phyloP scores from a whole-genome alignment of 1,284 basidiomycete genomes.

The Schizophyllum commune region DNA sequence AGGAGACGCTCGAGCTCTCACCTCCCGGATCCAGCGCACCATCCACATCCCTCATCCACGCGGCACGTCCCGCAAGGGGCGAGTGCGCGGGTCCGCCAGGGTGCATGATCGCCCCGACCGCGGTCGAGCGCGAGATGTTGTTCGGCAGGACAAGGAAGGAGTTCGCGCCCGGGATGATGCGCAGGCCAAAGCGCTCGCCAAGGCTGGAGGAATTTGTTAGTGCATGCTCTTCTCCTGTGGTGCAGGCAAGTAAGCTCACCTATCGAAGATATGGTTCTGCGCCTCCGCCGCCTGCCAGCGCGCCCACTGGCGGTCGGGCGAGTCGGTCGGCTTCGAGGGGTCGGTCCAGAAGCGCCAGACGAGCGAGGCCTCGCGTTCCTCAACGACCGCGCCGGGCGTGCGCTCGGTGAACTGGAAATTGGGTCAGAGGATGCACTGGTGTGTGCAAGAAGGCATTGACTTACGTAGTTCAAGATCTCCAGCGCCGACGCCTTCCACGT shows the following conservation, averaged over 20 bases:
- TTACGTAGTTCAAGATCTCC: conserved; percentile 76
- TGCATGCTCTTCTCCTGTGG: background rate
- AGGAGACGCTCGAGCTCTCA: background rate
- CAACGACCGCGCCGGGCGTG: conserved; percentile 78
- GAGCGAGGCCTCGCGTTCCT: conserved; percentile 78
- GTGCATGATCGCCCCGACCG: conserved; percentile 68
- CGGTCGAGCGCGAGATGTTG: conserved; percentile 74
- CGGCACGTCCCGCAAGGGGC: conserved; percentile 30
- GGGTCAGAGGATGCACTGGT: background rate
- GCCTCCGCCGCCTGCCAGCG: conserved; percentile 82
- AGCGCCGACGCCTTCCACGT: conserved; percentile 74
- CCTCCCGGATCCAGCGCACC: conserved; percentile 7
- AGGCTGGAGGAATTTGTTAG: conserved; percentile 34
- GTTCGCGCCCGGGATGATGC: conserved; percentile 72
- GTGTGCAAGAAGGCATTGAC: conserved; percentile 20
- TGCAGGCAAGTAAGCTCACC: conserved; percentile 24
- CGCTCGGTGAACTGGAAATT: conserved; percentile 72
- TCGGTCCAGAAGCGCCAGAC: conserved; percentile 81
- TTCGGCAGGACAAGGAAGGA: conserved; percentile 81
- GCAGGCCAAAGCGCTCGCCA: conserved; percentile 72
- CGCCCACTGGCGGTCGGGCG: conserved; percentile 67
- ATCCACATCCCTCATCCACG: conserved; percentile 24
- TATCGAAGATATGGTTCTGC: conserved; percentile 86
- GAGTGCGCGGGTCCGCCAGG: conserved; percentile 57
- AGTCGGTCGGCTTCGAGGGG: conserved; percentile 31